These are phyloP conservation scores for Thuja plicata DNA, from an alignment of 83 land plant species.

Conservation along the genomic window DNA sequence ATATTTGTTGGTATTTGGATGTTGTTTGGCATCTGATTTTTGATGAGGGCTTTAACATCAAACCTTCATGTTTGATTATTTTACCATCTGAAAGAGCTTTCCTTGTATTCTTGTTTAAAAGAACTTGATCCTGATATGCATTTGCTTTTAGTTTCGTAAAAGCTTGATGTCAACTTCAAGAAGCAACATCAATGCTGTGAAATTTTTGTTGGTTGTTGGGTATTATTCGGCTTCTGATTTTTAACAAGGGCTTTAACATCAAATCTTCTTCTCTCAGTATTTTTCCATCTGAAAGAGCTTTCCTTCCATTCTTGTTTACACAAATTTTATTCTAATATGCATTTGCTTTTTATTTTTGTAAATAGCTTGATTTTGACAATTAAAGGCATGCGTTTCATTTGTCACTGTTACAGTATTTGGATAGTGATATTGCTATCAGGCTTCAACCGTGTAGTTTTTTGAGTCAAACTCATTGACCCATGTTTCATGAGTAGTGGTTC, in stretches of 20 bases:
- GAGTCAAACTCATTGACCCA: too few relatives aligned
- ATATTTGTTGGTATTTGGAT: background rate
- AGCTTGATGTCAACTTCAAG: background rate
- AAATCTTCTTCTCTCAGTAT: background rate
- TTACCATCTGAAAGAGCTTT: background rate
- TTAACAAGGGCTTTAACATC: background rate
- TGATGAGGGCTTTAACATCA: background rate
- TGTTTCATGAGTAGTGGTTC: too few relatives aligned
- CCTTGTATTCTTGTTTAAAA: background rate
- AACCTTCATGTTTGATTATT: background rate
- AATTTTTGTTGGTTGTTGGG: background rate
- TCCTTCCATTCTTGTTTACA: background rate
- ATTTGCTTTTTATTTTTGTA: background rate
- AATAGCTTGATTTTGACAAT: background rate
- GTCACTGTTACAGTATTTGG: background rate
- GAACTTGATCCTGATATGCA: background rate
- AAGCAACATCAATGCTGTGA: background rate
- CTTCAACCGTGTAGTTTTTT: too few relatives aligned
- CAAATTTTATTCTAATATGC: background rate
- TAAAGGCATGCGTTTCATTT: background rate
- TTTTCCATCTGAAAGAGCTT: background rate
- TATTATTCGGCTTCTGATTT: background rate
- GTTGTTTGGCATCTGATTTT: background rate
- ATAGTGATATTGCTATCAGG: too few relatives aligned
- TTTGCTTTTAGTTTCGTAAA: background rate